Base-by-base conservation (phyloP, 805 yeast genomes). In the Kluyveromyces starmeri region DNA sequence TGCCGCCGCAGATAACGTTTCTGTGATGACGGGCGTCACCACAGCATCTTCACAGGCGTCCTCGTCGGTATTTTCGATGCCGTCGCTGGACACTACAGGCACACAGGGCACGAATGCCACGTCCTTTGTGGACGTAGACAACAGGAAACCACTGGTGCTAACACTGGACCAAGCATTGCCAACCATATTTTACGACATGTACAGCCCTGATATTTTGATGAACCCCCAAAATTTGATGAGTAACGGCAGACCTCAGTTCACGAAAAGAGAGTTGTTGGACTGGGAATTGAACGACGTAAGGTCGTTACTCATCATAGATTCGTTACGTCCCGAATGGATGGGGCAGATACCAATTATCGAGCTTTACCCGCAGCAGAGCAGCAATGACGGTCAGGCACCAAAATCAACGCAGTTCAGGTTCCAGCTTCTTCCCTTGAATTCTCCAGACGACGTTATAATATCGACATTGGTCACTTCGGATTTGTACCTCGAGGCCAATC, bases 261-360 rank as follows among this genome's bases (percentile, higher is more conserved):
- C 84, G 0, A 71, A 69, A 41, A 61, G 85, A 35, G 73, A 71
- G 11, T 60, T 81, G 26, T 59, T 75, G 17, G 81, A 78, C 52
- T 81, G 89, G 89, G 76, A 71, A 31, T 49, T 77, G 33, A 81
- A 81, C 53, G 88, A 79, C 51, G 59, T 77, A 13, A 60, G 89
- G 28, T 75, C 85, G 2, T 53, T 79, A 19, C 58, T 81, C 23
- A 75, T 81, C 18, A 63, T 76, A 15, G 70, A 65, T 20, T 57
- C 51, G 17, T 44, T 71, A 24, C 59, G 57, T 33, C 73, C 74
- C 4, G 76, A 71, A 46, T 79, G 85, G 84, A 59, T 64, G 11
- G 61, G 62, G 6, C 61, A 58, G 36, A 37, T 77, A 5, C 84
- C 83, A 0, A 46, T 52, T 15, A 59, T 73, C 5, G 42, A 45